These are phyloP conservation scores for Takashimella tepidaria DNA, from an alignment of 1,284 basidiomycete genomes.

Conservation along the genomic window DNA sequence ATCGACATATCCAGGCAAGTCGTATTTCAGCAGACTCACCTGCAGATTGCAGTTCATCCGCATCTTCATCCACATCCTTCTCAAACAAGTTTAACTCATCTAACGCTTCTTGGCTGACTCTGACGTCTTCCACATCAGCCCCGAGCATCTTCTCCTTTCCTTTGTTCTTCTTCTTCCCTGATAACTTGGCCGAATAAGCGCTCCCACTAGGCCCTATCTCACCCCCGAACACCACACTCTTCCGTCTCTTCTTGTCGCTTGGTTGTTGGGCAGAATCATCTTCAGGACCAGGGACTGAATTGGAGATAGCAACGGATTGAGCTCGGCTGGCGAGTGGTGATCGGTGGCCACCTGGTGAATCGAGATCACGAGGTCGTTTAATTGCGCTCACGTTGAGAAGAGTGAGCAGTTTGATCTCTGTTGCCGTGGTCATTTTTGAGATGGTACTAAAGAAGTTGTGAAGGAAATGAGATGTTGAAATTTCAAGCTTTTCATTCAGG, in stretches of 20 bases:
- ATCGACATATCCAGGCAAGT: no score
- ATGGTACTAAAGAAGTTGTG: no score
- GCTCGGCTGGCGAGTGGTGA: slow-evolving; percentile 8
- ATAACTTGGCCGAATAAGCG: slow-evolving; percentile 15
- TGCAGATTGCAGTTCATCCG: slow-evolving; percentile 12
- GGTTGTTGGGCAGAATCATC: slow-evolving; percentile 5
- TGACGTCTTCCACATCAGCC: slow-evolving; percentile 5
- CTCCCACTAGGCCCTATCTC: slow-evolving; percentile 47
- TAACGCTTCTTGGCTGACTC: slow-evolving; percentile 9
- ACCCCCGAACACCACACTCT: slow-evolving; percentile 42
- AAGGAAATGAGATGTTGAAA: background rate
- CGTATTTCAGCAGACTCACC: no score
- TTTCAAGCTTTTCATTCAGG: background rate
- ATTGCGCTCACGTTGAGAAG: slow-evolving; percentile 87
- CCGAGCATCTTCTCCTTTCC: slow-evolving; percentile 13
- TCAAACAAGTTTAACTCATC: slow-evolving; percentile 15
- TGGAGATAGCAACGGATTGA: background rate
- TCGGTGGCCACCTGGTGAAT: slow-evolving; percentile 47
- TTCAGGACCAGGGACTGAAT: background rate
- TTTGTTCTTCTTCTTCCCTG: slow-evolving; percentile 22
- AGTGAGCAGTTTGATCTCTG: slow-evolving; percentile 69
- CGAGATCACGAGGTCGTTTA: slow-evolving; percentile 52
- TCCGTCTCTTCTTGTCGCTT: slow-evolving; percentile 27
- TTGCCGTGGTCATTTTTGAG: slow-evolving; percentile 55
- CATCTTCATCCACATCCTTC: slow-evolving; percentile 22